A percentile compares a stretch with the other conserved stretches of the same genome.
Conservation (phyloP, 371 early-diverging fungal genomes). For the Mortierella sp. region DNA sequence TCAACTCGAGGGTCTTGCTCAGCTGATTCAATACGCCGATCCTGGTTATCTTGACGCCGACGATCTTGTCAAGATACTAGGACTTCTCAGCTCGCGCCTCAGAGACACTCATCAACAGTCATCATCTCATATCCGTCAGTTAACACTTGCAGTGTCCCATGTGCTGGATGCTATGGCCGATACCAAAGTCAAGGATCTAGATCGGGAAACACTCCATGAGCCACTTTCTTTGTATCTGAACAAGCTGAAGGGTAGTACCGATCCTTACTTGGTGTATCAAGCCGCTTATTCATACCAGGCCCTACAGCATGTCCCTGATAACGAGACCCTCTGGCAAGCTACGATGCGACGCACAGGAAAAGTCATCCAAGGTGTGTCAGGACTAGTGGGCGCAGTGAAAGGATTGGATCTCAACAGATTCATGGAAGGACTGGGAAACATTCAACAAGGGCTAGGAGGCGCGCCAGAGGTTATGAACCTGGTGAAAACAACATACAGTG, state of each 20-base stretch:
- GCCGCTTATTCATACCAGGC: too few species aligned
- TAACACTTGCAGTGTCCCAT: background rate
- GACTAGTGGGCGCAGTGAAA: background rate
- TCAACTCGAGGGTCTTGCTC: constrained; percentile 8
- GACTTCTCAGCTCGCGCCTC: background rate
- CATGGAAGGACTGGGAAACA: too few species aligned
- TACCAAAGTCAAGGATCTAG: background rate
- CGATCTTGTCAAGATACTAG: constrained; percentile 8
- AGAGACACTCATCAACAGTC: too few species aligned
- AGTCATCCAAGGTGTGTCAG: background rate
- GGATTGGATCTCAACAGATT: background rate
- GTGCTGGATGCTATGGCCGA: constrained; percentile 12
- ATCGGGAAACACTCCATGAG: background rate
- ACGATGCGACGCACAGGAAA: background rate
- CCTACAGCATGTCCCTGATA: too few species aligned
- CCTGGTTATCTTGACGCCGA: constrained; percentile 1
- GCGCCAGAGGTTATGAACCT: too few species aligned
- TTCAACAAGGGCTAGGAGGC: too few species aligned
- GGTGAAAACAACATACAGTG: too few species aligned
- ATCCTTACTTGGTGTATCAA: too few species aligned
- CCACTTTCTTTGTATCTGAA: background rate
- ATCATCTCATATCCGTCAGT: background rate
- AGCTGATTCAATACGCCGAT: background rate
- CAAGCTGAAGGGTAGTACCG: background rate
- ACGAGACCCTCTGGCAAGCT: too few species aligned